Evolutionary conservation across 2,329 filamentous ascomycete genomes (phyloP).

Genomic region (Colletotrichum spaethianum): DNA sequence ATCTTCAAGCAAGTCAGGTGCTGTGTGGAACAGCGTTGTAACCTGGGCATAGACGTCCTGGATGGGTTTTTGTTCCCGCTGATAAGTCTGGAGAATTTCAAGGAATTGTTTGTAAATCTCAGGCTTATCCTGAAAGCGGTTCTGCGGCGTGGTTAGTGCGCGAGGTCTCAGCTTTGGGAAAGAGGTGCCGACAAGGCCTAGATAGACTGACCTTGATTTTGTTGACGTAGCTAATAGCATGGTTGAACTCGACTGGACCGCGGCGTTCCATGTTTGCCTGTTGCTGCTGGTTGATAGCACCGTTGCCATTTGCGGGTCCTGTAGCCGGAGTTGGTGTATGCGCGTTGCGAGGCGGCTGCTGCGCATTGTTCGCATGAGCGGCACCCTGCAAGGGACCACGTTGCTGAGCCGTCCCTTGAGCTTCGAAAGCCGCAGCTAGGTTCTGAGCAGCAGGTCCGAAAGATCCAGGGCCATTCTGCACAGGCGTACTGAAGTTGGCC

Average conservation of each 20-base stretch:
- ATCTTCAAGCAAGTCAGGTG: slow-evolving; percentile 94
- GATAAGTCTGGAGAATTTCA: slow-evolving; percentile 97
- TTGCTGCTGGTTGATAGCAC: slow-evolving; percentile 64
- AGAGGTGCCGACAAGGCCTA: not conserved
- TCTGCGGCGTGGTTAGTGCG: slow-evolving; percentile 66
- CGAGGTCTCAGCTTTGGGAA: slow-evolving; percentile 14
- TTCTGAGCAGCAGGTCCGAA: slow-evolving; percentile 59
- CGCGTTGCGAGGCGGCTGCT: slow-evolving; percentile 66
- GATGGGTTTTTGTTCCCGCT: slow-evolving; percentile 97
- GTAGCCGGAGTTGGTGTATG: slow-evolving; percentile 72
- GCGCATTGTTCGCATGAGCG: slow-evolving; percentile 57
- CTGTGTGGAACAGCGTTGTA: slow-evolving; percentile 91
- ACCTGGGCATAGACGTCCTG: slow-evolving; percentile 99
- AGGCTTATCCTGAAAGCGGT: slow-evolving; percentile 94
- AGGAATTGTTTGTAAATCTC: slow-evolving; percentile 99
- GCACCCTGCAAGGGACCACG: slow-evolving; percentile 49
- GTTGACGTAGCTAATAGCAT: slow-evolving; percentile 99
- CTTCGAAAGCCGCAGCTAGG: slow-evolving; percentile 46
- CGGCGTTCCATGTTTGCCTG: slow-evolving; percentile 82
- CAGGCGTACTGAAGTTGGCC: slow-evolving; percentile 71
- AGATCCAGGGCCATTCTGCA: slow-evolving; percentile 63
- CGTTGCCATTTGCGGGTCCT: slow-evolving; percentile 73
- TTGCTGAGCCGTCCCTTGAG: slow-evolving; percentile 50
- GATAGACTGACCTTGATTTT: slow-evolving; percentile 90
- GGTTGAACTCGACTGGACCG: slow-evolving; percentile 97